phyloP scores from a whole-genome alignment of 768 basidiomycete genomes.

The Kwoniella botswanensis region DNA sequence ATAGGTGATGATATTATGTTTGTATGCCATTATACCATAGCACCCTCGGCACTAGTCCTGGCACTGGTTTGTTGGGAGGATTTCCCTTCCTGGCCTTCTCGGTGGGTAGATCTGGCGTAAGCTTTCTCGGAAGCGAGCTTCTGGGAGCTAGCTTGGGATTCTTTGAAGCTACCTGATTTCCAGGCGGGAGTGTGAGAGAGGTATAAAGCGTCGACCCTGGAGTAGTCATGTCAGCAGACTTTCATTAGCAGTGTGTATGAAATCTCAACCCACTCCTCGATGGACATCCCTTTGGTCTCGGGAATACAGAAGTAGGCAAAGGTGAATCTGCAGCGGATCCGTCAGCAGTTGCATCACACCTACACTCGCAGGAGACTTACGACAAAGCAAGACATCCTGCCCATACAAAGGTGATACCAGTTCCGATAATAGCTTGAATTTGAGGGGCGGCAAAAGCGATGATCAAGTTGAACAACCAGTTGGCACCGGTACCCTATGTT shows the following conservation, averaged over 20 bases:
- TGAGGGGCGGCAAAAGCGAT: conserved; percentile 58
- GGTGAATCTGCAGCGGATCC: conserved; percentile 18
- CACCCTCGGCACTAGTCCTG: conserved; percentile 32
- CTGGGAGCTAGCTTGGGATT: conserved; percentile 29
- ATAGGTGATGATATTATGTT: background rate
- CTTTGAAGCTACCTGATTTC: conserved; percentile 42
- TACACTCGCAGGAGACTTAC: conserved; percentile 1
- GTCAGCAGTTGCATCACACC: background rate
- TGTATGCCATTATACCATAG: conserved; percentile 1
- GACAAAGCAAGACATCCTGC: conserved; percentile 52
- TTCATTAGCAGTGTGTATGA: background rate
- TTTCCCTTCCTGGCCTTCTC: conserved; percentile 31
- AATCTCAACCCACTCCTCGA: conserved; percentile 47
- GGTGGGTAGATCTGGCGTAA: conserved; percentile 40
- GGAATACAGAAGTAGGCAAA: conserved; percentile 58
- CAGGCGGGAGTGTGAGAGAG: conserved; percentile 51
- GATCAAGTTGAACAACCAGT: conserved; percentile 55
- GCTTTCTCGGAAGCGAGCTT: conserved; percentile 43
- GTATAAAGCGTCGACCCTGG: conserved; percentile 54
- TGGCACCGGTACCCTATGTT: conserved; percentile 53
- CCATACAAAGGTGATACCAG: conserved; percentile 58
- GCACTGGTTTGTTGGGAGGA: conserved; percentile 32
- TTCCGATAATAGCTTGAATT: conserved; percentile 55
- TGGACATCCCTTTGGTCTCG: conserved; percentile 56
- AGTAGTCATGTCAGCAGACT: conserved; percentile 7